phyloP scores from a whole-genome alignment of 2,329 filamentous ascomycete species.

The Pseudogymnoascus sp. region DNA sequence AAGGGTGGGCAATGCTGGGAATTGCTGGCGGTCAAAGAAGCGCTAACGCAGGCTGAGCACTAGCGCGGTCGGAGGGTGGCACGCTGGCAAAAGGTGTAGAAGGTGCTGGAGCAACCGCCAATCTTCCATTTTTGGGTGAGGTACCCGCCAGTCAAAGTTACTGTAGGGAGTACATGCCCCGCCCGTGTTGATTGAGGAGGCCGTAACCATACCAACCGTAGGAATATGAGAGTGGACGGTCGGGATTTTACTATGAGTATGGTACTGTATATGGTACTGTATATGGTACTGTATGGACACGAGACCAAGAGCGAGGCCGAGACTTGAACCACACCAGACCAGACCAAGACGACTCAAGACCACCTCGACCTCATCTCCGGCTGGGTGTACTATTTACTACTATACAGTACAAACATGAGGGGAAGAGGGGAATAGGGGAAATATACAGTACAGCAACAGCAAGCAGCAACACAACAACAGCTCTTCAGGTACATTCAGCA shows the following conservation, averaged over 20 bases:
- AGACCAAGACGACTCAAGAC: background rate
- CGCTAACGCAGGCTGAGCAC: slow-evolving; percentile 6
- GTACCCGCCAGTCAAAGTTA: slow-evolving; percentile 8
- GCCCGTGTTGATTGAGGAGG: background rate
- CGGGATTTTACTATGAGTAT: no score
- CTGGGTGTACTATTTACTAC: background rate
- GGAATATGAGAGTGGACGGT: background rate
- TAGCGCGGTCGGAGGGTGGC: background rate
- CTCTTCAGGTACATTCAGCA: background rate
- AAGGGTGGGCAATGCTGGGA: background rate
- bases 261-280: no score
- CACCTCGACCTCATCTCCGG: slow-evolving; percentile 3
- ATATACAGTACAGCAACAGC: background rate
- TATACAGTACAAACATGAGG: background rate
- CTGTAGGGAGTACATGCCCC: slow-evolving; percentile 7
- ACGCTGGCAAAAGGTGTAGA: slow-evolving; percentile 7
- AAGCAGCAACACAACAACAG: background rate
- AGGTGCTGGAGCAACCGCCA: slow-evolving; percentile 8
- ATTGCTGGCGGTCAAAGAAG: slow-evolving; percentile 1
- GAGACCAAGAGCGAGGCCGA: slow-evolving; percentile 1
- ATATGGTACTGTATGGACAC: background rate
- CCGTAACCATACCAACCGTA: slow-evolving; percentile 4
- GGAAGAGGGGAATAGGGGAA: background rate
- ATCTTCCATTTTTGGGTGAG: background rate
- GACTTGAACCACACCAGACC: background rate